Evolutionary conservation across 257 asterid genomes (phyloP).

Genomic region (Forsythia viridissima): DNA sequence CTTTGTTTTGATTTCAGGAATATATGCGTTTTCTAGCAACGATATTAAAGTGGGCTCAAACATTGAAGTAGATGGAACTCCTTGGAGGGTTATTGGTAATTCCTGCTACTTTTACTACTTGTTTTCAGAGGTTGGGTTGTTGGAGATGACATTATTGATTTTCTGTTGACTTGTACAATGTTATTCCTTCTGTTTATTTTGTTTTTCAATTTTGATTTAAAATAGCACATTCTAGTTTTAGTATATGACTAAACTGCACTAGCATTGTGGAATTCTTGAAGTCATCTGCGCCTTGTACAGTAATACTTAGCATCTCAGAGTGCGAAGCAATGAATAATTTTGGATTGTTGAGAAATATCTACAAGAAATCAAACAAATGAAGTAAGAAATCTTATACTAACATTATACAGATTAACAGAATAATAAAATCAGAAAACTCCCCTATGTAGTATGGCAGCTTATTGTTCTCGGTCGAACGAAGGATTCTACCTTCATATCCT

Average conservation of each 20-base stretch:
- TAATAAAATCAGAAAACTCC: too few species aligned
- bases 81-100: slow-evolving; percentile 91
- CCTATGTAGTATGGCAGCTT: too few species aligned
- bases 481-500: too few species aligned
- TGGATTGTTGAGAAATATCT: too few species aligned
- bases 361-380: too few species aligned
- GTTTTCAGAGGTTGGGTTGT: background rate
- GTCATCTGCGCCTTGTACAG: background rate
- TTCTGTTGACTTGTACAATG: background rate
- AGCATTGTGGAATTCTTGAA: slow-evolving; percentile 6
- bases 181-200: background rate
- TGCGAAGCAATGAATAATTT: background rate
- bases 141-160: background rate
- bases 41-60: slow-evolving; percentile 90
- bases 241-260: background rate
- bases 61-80: slow-evolving; percentile 90
- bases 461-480: too few species aligned
- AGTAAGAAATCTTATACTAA: too few species aligned
- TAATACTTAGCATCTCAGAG: background rate
- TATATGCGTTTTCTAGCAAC: slow-evolving; percentile 80
- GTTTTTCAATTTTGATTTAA: background rate
- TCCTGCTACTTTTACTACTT: background rate
- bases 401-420: too few species aligned
- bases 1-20: slow-evolving; percentile 36
- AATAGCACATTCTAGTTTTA: background rate